These are phyloP conservation scores for Tetrapyrgos nigripes DNA, from an alignment of 1,284 basidiomycete species.

Conservation along the genomic window DNA sequence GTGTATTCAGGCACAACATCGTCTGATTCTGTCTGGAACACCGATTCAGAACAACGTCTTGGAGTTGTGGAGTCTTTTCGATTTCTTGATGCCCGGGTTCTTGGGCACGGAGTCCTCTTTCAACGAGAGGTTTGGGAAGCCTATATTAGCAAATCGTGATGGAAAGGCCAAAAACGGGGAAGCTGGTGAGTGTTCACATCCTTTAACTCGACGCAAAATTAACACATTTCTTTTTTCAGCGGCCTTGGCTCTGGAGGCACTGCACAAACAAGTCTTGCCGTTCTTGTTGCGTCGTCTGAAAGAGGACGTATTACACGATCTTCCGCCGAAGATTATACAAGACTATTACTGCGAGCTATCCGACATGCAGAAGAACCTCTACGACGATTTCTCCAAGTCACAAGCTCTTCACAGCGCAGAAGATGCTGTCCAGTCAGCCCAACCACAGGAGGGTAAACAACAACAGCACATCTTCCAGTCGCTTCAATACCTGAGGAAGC, in stretches of 20 bases:
- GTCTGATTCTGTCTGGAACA: slow-evolving; percentile 94
- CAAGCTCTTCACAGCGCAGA: slow-evolving; percentile 73
- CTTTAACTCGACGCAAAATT: neutral
- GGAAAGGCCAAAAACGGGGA: slow-evolving; percentile 96
- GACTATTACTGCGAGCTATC: slow-evolving; percentile 99
- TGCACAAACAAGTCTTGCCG: slow-evolving; percentile 99
- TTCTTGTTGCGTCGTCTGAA: slow-evolving; percentile 97
- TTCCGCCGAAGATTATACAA: slow-evolving; percentile 99
- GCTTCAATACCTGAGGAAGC: slow-evolving; percentile 95
- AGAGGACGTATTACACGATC: slow-evolving; percentile 95
- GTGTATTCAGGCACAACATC: slow-evolving; percentile 88
- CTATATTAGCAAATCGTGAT: slow-evolving; percentile 94
- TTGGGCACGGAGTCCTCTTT: slow-evolving; percentile 95
- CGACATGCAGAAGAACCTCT: slow-evolving; percentile 90
- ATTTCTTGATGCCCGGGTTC: slow-evolving; percentile 99
- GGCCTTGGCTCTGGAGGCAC: slow-evolving; percentile 90
- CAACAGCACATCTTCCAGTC: slow-evolving; percentile 96
- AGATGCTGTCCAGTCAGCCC: slow-evolving; percentile 60
- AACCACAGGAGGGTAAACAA: slow-evolving; percentile 47
- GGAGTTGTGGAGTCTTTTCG: slow-evolving; percentile 98
- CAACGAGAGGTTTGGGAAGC: slow-evolving; percentile 96
- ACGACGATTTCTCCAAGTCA: slow-evolving; percentile 92
- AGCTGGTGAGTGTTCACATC: slow-evolving; percentile 67
- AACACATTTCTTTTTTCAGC: slow-evolving; percentile 59
- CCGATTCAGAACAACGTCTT: slow-evolving; percentile 99